Percentiles rank a stretch among this genome's conserved stretches.
phyloP scores from a whole-genome alignment of 345 rosid genomes.

The Bruguiera sexangula region DNA sequence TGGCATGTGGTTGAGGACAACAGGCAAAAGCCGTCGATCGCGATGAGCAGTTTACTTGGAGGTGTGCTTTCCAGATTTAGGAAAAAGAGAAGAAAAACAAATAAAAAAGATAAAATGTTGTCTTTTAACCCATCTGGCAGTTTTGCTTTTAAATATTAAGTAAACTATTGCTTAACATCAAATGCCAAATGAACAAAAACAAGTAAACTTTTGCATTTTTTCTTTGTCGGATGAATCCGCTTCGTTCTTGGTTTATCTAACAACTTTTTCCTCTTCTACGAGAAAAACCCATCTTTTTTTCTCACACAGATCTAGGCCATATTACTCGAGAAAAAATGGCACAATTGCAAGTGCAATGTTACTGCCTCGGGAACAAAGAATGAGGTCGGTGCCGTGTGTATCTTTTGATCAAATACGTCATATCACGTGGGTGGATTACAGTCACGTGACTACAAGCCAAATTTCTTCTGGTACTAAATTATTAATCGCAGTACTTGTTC shows the following conservation, averaged over 20 bases:
- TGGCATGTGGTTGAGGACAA: background rate
- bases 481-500: too few relatives aligned
- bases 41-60: background rate
- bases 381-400: background rate
- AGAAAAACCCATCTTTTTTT: too few relatives aligned
- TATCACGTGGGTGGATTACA: constrained; percentile 11
- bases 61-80: background rate
- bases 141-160: too few relatives aligned
- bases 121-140: background rate
- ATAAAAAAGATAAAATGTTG: background rate
- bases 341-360: too few relatives aligned
- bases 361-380: too few relatives aligned
- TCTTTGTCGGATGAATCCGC: background rate
- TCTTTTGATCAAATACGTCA: background rate
- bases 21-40: background rate
- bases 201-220: background rate
- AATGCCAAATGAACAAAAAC: too few relatives aligned
- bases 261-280: background rate
- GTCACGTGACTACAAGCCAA: constrained; percentile 15
- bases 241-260: background rate
- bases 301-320: too few relatives aligned
- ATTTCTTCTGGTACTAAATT: background rate
- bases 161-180: too few relatives aligned
- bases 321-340: too few relatives aligned
- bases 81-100: background rate